Evolutionary conservation across 1,284 basidiomycete genomes (phyloP).

Genomic region (Schizopora paradoxa): DNA sequence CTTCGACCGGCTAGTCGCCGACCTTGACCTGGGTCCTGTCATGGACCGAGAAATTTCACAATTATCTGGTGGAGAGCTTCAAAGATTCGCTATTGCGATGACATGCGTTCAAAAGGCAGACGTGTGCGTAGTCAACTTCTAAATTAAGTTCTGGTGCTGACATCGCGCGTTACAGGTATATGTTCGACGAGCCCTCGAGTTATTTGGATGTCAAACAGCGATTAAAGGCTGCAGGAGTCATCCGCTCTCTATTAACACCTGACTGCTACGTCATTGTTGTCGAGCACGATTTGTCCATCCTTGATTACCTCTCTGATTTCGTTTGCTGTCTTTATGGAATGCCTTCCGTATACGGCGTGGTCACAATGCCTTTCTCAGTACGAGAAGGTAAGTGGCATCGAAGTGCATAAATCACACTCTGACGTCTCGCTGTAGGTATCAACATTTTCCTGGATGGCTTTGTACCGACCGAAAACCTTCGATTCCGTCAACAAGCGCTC

Average conservation of each 20-base stretch:
- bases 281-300: conserved; percentile 94
- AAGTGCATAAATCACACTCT: not conserved
- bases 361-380: conserved; percentile 95
- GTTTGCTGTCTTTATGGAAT: conserved; percentile 96
- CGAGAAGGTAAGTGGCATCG: conserved; percentile 70
- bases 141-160: not conserved
- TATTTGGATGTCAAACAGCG: conserved; percentile 95
- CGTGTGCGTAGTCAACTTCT: conserved; percentile 66
- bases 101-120: conserved; percentile 89
- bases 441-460: conserved; percentile 98
- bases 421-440: conserved; percentile 55
- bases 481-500: conserved; percentile 91
- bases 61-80: conserved; percentile 92
- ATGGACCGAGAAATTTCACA: conserved; percentile 79
- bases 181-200: conserved; percentile 97
- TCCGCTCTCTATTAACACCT: conserved; percentile 76
- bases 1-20: conserved; percentile 75
- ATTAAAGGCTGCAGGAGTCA: conserved; percentile 92
- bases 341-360: conserved; percentile 95
- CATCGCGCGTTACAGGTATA: conserved; percentile 47
- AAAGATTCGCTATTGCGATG: conserved; percentile 94
- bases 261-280: conserved; percentile 92
- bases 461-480: conserved; percentile 96
- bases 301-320: conserved; percentile 96
- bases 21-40: conserved; percentile 83